Evolutionary conservation across 139 green algal genomes (phyloP), one percentile per base, ranked within the genome.

Genomic region (Coelastrella sp.): DNA sequence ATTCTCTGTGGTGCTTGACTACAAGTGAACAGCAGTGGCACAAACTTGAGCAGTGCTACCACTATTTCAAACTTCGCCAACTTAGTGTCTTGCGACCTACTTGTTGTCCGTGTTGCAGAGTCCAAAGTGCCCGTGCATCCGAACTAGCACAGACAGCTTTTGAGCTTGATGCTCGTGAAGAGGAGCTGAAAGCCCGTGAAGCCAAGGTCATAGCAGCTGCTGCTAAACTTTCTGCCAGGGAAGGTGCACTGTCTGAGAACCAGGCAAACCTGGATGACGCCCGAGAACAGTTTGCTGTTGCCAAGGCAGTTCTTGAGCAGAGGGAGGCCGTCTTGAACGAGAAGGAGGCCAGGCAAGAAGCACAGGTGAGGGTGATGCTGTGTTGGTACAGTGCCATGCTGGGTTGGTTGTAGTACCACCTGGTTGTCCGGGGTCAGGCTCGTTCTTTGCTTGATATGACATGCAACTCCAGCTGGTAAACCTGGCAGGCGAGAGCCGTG

Each of bases 101-200:
- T 23, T 5, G 14, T 59, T 4, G 7, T 5, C 5, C 3, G 4
- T 58, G 10, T 57, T 86, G 81, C 54, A 87, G 82, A 32, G 82
- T 65, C 16, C 57, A 32, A 17, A 87, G 65, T 58, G 82, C 82
- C 7, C 82, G 82, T 17, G 82, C 82, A 61, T 68, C 82, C 17
- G 82, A 87, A n/a, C 65, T 87, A 16, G 82, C 82, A 14, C 65
- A 77, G 47, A 78, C 58, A 13, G 82, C 65, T 16, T 78, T 87
- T 54, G 65, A 8, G 2, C 64, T 73, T 14, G 82, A 87, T 54
- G 19, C 58, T 32, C 82, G 82, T 5, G 65, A 77, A 17, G 23
- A 68, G 7, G 5, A 59, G 23, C 65, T 87, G n/a, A 71, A 68
- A 4, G 22, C 14, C 11, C 64, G 82, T 7, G 82, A 87, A 16